phyloP scores from a whole-genome alignment of 371 early-diverging fungal genomes.

The Rhizomucor pusillus region DNA sequence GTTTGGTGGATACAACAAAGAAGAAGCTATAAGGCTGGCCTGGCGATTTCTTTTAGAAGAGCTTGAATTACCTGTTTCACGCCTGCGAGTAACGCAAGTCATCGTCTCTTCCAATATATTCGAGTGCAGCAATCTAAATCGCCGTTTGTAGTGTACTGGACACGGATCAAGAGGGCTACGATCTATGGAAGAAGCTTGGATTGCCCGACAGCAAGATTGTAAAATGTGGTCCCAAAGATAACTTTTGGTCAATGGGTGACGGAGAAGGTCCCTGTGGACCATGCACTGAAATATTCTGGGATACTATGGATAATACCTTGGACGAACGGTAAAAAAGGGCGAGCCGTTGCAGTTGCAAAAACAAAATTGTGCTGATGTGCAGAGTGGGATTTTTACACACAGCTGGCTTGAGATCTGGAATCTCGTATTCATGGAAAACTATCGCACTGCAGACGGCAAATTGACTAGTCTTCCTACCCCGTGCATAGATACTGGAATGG shows the following conservation, averaged over 20 bases:
- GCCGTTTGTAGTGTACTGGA: slow-evolving; percentile 54
- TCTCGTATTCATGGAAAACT: slow-evolving; percentile 81
- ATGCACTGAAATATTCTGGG: slow-evolving; percentile 83
- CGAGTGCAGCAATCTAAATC: neutral
- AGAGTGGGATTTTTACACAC: slow-evolving; percentile 4
- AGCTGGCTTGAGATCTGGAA: slow-evolving; percentile 86
- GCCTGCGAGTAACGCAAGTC: slow-evolving; percentile 68
- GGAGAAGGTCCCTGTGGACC: slow-evolving; percentile 84
- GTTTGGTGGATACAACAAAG: slow-evolving; percentile 67
- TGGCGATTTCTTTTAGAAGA: slow-evolving; percentile 73
- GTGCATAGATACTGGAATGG: slow-evolving; percentile 86
- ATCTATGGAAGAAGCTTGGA: slow-evolving; percentile 65
- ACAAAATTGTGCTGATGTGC: neutral
- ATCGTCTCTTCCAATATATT: neutral
- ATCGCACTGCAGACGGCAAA: slow-evolving; percentile 53
- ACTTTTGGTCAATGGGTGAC: slow-evolving; percentile 86
- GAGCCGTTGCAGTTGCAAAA: slow-evolving; percentile 1
- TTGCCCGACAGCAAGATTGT: slow-evolving; percentile 62
- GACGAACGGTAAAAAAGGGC: slow-evolving; percentile 25
- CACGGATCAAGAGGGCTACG: slow-evolving; percentile 62
- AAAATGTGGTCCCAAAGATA: slow-evolving; percentile 61
- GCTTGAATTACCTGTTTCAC: slow-evolving; percentile 53
- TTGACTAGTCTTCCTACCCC: slow-evolving; percentile 54
- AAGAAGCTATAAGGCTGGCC: slow-evolving; percentile 62
- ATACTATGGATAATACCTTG: slow-evolving; percentile 53